Percentiles rank a stretch among this genome's conserved stretches.
phyloP scores from a whole-genome alignment of 257 asterid genomes.

The Solanum pinnatisectum region DNA sequence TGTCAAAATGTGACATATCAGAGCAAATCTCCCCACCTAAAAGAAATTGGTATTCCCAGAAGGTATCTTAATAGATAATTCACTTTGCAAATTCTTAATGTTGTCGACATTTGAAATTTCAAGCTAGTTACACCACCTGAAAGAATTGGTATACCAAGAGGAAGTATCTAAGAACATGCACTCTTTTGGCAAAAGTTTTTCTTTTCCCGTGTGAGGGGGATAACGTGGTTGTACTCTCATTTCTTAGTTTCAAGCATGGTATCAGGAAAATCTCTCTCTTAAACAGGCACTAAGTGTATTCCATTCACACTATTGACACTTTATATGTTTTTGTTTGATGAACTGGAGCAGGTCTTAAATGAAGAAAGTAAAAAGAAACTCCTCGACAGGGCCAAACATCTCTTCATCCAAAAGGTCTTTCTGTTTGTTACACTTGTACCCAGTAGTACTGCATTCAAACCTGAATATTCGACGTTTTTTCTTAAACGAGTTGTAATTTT shows the following conservation, averaged over 20 bases:
- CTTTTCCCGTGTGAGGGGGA: not conserved
- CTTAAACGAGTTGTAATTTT: not conserved
- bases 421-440: not conserved
- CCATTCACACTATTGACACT: not conserved
- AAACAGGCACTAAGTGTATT: not conserved
- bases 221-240: not conserved
- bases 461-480: not conserved
- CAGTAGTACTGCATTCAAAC: not conserved
- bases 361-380: not conserved
- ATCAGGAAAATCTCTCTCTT: not conserved
- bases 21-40: not conserved
- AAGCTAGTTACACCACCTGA: not conserved
- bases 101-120: not conserved
- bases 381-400: not conserved
- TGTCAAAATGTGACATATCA: not conserved
- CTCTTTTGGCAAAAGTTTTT: not conserved
- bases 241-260: not conserved
- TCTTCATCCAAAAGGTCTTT: not conserved
- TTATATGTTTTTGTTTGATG: not conserved
- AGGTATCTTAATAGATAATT: not conserved
- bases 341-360: not conserved
- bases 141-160: not conserved
- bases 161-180: not conserved
- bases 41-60: not conserved
- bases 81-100: not conserved